Conservation (phyloP, 2,329 filamentous ascomycete species). For the Chaetomiaceae sp. region DNA sequence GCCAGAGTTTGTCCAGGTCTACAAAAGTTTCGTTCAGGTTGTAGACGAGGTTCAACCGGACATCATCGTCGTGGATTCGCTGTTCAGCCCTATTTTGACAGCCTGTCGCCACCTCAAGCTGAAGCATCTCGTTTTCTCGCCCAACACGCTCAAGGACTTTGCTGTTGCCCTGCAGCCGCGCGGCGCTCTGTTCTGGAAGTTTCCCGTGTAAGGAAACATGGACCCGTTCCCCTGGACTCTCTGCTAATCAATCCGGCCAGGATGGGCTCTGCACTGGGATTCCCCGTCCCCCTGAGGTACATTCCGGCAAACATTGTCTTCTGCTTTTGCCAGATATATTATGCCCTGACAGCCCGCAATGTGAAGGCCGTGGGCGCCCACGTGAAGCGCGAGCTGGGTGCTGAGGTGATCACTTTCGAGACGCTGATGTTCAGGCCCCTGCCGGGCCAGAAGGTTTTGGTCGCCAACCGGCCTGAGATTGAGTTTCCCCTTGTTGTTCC, state of each 20-base stretch:
- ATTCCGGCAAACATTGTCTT: constrained; percentile 41
- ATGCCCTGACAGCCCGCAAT: constrained; percentile 21
- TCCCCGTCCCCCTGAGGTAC: constrained; percentile 42
- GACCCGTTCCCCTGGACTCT: background rate
- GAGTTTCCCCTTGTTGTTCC: constrained; percentile 37
- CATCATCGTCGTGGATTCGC: constrained; percentile 40
- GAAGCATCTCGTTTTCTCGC: constrained; percentile 37
- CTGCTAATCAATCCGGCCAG: constrained; percentile 25
- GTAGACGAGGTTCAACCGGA: constrained; percentile 36
- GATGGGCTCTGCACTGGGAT: constrained; percentile 41
- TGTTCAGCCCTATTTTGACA: constrained; percentile 42
- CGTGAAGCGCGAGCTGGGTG: constrained; percentile 19
- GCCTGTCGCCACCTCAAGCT: constrained; percentile 36
- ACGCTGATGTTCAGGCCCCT: constrained; percentile 11
- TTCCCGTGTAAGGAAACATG: constrained; percentile 34
- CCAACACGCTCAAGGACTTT: constrained; percentile 43
- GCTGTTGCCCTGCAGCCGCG: constrained; percentile 37
- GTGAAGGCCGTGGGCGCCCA: constrained; percentile 3
- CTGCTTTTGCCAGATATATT: constrained; percentile 29
- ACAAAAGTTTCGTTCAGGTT: constrained; percentile 36
- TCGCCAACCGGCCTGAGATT: constrained; percentile 30
- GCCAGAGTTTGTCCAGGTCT: constrained; percentile 39
- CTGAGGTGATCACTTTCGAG: background rate
- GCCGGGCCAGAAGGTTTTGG: constrained; percentile 26
- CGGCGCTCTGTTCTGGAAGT: constrained; percentile 34